phyloP scores from a whole-genome alignment of 257 asterid genomes.

The Primulina huaijiensis region DNA sequence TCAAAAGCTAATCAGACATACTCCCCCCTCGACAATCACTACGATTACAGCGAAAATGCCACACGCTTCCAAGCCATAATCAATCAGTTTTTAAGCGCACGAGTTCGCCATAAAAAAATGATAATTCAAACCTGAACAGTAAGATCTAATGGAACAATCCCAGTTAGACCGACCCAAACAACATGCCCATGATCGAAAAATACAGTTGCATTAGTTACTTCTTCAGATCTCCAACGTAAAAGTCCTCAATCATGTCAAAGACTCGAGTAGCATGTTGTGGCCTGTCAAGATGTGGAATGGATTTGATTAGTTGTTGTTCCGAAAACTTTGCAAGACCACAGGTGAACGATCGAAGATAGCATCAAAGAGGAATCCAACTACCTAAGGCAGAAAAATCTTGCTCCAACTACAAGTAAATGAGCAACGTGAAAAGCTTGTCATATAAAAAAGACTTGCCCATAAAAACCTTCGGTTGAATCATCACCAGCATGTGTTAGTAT shows the following conservation, averaged over 20 bases:
- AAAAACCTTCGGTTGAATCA: slow-evolving; percentile 91
- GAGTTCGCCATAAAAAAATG: background rate
- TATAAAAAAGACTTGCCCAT: slow-evolving; percentile 43
- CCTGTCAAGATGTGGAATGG: slow-evolving; percentile 40
- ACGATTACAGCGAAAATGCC: background rate
- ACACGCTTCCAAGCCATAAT: background rate
- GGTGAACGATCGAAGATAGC: background rate
- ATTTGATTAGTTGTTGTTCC: slow-evolving; percentile 6
- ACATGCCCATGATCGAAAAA: slow-evolving; percentile 6
- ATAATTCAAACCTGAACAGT: background rate
- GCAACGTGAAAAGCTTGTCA: background rate
- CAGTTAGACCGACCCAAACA: background rate
- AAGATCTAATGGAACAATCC: background rate
- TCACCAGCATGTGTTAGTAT: slow-evolving; percentile 87
- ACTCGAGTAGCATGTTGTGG: slow-evolving; percentile 95
- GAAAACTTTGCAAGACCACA: slow-evolving; percentile 5
- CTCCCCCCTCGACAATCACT: background rate
- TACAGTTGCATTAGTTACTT: slow-evolving; percentile 25
- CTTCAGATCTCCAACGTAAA: slow-evolving; percentile 60
- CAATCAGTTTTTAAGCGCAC: background rate
- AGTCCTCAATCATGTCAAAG: slow-evolving; percentile 88
- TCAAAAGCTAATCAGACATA: background rate
- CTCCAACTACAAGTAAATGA: background rate
- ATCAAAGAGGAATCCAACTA: slow-evolving; percentile 1
- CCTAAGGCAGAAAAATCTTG: background rate